These are phyloP conservation scores for Porogramme epimiltina DNA, from an alignment of 1,284 basidiomycete species.

Conservation along the genomic window DNA sequence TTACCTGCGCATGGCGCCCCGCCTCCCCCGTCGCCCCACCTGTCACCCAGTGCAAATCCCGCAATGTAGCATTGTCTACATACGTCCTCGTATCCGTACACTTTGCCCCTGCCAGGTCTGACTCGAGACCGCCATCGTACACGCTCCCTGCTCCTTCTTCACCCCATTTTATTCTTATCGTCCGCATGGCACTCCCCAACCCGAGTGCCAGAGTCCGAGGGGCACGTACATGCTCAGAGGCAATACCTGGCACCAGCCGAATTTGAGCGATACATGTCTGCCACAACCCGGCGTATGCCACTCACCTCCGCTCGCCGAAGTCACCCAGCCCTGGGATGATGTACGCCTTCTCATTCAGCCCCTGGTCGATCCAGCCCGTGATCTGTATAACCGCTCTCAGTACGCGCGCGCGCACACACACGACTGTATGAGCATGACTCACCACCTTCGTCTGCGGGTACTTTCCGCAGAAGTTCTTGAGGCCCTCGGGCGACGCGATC, in stretches of 20 bases:
- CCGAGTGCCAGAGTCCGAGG: too few relatives aligned
- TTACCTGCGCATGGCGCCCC: too few relatives aligned
- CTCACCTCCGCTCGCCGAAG: conserved; percentile 85
- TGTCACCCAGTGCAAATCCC: too few relatives aligned
- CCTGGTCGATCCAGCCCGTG: conserved; percentile 97
- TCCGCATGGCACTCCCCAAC: too few relatives aligned
- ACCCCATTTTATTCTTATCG: too few relatives aligned
- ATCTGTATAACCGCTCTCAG: conserved; percentile 48
- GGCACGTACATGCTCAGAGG: too few relatives aligned
- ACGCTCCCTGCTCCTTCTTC: too few relatives aligned
- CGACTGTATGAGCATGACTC: conserved; percentile 32
- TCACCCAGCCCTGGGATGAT: conserved; percentile 91
- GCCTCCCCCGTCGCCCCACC: too few relatives aligned
- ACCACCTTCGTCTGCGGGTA: conserved; percentile 87
- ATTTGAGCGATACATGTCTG: neutral
- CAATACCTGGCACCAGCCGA: conserved; percentile 15
- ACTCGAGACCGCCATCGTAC: too few relatives aligned
- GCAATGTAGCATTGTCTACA: too few relatives aligned
- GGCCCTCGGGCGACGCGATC: conserved; percentile 92
- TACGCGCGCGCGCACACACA: neutral
- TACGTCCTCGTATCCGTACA: too few relatives aligned
- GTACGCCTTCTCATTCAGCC: conserved; percentile 88
- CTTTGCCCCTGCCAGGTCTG: too few relatives aligned
- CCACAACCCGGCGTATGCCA: neutral
- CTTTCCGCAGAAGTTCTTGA: conserved; percentile 78